phyloP scores from a whole-genome alignment of 495 filamentous ascomycete species.

The Rostrohypoxylon terebratum region DNA sequence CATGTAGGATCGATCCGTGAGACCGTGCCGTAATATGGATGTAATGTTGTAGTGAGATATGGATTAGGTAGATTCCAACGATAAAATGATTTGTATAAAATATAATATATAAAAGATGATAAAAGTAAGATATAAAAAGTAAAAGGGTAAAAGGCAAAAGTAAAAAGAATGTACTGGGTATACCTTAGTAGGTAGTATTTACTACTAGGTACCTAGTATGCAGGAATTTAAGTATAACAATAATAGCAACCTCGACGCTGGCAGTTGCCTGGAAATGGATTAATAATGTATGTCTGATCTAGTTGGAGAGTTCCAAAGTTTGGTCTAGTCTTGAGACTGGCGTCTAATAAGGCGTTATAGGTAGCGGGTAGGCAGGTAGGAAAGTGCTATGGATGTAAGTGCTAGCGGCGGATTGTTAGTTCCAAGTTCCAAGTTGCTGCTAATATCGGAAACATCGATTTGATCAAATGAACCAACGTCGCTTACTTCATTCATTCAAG shows the following conservation, averaged over 20 bases:
- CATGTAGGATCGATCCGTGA: conserved; percentile 34
- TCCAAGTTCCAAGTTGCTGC: no score
- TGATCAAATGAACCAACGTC: neutral
- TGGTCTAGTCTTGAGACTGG: conserved; percentile 12
- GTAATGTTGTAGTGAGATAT: conserved; percentile 31
- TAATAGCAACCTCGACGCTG: neutral
- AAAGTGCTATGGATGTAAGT: no score
- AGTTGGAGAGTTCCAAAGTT: neutral
- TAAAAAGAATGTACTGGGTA: no score
- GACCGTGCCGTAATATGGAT: conserved; percentile 26
- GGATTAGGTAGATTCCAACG: conserved; percentile 27
- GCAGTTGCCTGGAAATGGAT: neutral
- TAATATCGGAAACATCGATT: conserved; percentile 39
- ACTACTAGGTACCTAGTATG: no score
- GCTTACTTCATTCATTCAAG: no score
- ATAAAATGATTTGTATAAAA: neutral
- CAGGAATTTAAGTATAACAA: conserved; percentile 5
- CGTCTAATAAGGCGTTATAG: conserved; percentile 19
- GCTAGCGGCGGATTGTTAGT: conserved; percentile 11
- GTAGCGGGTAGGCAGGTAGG: conserved; percentile 6
- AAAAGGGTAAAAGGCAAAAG: neutral
- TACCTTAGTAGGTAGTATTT: no score
- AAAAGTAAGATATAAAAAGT: neutral
- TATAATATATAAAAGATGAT: neutral
- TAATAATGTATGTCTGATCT: no score